phyloP scores from a whole-genome alignment of 2,329 filamentous ascomycete genomes.

The Apiospora rasikravindrae region DNA sequence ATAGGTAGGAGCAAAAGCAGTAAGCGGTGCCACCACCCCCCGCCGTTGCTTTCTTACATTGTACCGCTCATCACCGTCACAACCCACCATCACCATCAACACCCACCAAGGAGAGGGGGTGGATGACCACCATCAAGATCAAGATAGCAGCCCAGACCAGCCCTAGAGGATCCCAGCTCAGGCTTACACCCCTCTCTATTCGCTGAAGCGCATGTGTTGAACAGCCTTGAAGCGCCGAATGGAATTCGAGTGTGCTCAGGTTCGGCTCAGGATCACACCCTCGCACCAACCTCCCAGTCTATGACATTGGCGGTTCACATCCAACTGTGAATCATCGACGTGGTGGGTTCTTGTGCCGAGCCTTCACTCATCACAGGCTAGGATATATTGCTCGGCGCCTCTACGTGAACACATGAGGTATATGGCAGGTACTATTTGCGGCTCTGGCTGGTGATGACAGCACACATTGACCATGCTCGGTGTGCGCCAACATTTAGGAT shows the following conservation, averaged over 20 bases:
- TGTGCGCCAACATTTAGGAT: slow-evolving; percentile 20
- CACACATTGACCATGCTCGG: background rate
- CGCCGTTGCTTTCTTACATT: background rate
- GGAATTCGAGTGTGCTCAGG: slow-evolving; percentile 4
- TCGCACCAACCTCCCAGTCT: slow-evolving; percentile 1
- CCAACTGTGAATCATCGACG: slow-evolving; percentile 4
- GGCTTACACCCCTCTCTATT: background rate
- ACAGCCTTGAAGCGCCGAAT: slow-evolving; percentile 17
- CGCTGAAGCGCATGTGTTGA: slow-evolving; percentile 2
- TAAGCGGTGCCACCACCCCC: background rate
- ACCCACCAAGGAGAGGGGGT: background rate
- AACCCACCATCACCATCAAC: background rate
- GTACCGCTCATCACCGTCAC: slow-evolving; percentile 6
- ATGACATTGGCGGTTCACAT: background rate
- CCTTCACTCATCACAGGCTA: slow-evolving; percentile 4
- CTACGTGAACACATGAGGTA: slow-evolving; percentile 12
- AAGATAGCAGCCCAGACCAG: background rate
- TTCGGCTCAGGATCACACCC: slow-evolving; percentile 6
- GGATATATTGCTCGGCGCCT: background rate
- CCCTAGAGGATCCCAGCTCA: background rate
- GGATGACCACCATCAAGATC: slow-evolving; percentile 11
- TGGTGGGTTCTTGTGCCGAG: background rate
- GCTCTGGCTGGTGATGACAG: slow-evolving; percentile 6
- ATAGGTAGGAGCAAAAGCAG: background rate
- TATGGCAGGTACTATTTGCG: background rate